These are phyloP conservation scores for Pichia sp. DNA, from an alignment of 1,139 yeast genomes.

Conservation along the genomic window DNA sequence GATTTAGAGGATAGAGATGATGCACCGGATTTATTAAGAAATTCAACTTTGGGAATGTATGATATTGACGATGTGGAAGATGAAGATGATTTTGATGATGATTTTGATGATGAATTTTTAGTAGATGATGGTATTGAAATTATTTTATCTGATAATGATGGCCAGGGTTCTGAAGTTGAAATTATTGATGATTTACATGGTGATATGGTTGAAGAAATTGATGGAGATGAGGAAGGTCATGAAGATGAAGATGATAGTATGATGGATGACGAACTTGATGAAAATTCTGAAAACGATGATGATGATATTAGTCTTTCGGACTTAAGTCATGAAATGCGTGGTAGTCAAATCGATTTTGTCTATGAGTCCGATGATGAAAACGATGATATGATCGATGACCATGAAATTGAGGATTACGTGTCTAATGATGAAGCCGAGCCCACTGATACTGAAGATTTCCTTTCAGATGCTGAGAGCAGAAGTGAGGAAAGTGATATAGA, in stretches of 20 bases:
- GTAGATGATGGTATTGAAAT: slow-evolving; percentile 26
- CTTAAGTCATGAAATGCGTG: slow-evolving; percentile 2
- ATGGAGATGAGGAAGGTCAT: slow-evolving; percentile 13
- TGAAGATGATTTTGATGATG: slow-evolving; percentile 41
- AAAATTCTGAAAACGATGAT: slow-evolving; percentile 14
- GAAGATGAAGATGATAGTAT: slow-evolving; percentile 40
- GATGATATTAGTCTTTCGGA: background rate
- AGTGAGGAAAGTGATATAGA: slow-evolving; percentile 41
- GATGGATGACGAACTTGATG: slow-evolving; percentile 39
- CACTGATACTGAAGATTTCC: slow-evolving; percentile 18
- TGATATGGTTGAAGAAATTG: slow-evolving; percentile 1
- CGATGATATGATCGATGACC: slow-evolving; percentile 24
- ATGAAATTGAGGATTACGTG: slow-evolving; percentile 12
- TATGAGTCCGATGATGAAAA: slow-evolving; percentile 9
- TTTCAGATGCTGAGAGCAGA: slow-evolving; percentile 30
- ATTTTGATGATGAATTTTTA: slow-evolving; percentile 29
- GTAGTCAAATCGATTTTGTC: slow-evolving; percentile 11
- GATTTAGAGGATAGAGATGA: slow-evolving; percentile 53
- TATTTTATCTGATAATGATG: slow-evolving; percentile 48
- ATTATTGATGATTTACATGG: slow-evolving; percentile 31
- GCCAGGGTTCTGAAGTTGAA: slow-evolving; percentile 27
- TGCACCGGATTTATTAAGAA: slow-evolving; percentile 74
- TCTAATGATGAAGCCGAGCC: slow-evolving; percentile 10
- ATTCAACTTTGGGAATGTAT: slow-evolving; percentile 91
- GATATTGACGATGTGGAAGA: slow-evolving; percentile 74